A percentile compares a stretch with the other conserved stretches of the same genome.
phyloP scores from a whole-genome alignment of 2,329 filamentous ascomycete genomes.

The Colletotrichum sp. region DNA sequence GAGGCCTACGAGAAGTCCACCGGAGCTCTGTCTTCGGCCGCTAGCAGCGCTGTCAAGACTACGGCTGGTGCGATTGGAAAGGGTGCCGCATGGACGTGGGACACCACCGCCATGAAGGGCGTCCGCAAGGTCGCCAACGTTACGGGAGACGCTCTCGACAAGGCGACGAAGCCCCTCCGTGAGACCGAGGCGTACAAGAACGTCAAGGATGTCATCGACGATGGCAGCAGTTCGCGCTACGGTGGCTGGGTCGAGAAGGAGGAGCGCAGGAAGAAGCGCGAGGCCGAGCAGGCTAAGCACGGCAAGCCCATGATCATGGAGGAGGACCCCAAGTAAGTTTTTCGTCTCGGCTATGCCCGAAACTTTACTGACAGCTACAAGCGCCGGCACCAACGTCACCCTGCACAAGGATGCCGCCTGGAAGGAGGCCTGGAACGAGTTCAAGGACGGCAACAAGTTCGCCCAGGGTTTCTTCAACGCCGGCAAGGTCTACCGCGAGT shows the following conservation, averaged over 20 bases:
- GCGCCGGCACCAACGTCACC: conserved; percentile 92
- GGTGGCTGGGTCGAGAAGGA: conserved; percentile 98
- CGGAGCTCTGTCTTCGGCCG: conserved; percentile 79
- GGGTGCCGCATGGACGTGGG: conserved; percentile 96
- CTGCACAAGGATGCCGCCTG: conserved; percentile 96
- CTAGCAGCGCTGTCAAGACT: conserved; percentile 80
- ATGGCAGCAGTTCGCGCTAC: conserved; percentile 94
- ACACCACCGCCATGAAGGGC: conserved; percentile 91
- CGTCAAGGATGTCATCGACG: conserved; percentile 95
- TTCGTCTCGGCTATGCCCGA: accelerated
- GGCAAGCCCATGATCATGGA: conserved; percentile 66
- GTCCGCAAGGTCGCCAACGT: conserved; percentile 84
- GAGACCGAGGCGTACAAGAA: conserved; percentile 95
- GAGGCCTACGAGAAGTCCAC: conserved; percentile 88
- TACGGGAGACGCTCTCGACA: conserved; percentile 87
- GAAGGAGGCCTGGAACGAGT: conserved; percentile 98
- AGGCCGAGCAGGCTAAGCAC: conserved; percentile 66
- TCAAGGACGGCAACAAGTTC: conserved; percentile 86
- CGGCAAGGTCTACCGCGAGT: conserved; percentile 90
- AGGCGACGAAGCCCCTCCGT: conserved; percentile 91
- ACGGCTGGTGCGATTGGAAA: conserved; percentile 89
- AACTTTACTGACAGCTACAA: conserved; percentile 47
- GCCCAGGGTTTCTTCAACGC: conserved; percentile 89
- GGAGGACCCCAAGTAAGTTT: conserved; percentile 85
- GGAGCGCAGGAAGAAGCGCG: conserved; percentile 81